Evolutionary conservation across 176 grass and related monocot genomes (phyloP).

Genomic region (Canna indica): DNA sequence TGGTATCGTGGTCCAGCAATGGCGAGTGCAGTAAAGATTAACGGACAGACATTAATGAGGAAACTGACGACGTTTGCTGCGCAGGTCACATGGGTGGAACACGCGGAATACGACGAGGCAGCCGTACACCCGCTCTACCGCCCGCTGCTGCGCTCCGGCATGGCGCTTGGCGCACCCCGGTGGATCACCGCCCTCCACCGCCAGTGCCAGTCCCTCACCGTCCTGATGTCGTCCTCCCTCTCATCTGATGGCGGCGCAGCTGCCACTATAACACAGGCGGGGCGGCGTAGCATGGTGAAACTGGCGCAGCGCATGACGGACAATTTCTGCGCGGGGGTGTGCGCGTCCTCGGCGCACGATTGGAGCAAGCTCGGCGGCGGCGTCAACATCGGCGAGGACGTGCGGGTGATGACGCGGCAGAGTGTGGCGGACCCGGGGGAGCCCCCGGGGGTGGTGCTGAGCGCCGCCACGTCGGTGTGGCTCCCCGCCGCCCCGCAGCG

Average conservation of each 20-base stretch:
- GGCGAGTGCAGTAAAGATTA: background rate
- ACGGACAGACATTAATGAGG: slow-evolving; percentile 38
- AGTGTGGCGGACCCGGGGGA: slow-evolving; percentile 76
- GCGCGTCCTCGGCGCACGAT: slow-evolving; percentile 60
- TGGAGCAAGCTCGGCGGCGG: slow-evolving; percentile 71
- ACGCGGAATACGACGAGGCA: slow-evolving; percentile 74
- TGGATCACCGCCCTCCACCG: slow-evolving; percentile 81
- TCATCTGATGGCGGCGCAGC: background rate
- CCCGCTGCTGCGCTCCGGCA: slow-evolving; percentile 53
- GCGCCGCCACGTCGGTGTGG: slow-evolving; percentile 86
- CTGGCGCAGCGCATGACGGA: slow-evolving; percentile 70
- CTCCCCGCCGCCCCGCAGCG: slow-evolving; percentile 44
- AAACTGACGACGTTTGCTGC: slow-evolving; percentile 11
- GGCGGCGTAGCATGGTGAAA: slow-evolving; percentile 83
- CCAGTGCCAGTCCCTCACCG: slow-evolving; percentile 64
- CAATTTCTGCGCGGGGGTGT: slow-evolving; percentile 76
- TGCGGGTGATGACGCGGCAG: slow-evolving; percentile 57
- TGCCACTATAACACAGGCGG: slow-evolving; percentile 31
- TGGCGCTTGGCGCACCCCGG: slow-evolving; percentile 59
- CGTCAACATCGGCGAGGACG: slow-evolving; percentile 55
- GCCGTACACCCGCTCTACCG: slow-evolving; percentile 62
- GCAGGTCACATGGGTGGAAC: slow-evolving; percentile 96
- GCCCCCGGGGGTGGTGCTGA: slow-evolving; percentile 76
- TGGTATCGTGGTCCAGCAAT: background rate
- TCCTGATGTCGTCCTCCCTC: slow-evolving; percentile 57